Conservation (phyloP, 352 stramenopile genomes). For the Lagenidium sp. region DNA sequence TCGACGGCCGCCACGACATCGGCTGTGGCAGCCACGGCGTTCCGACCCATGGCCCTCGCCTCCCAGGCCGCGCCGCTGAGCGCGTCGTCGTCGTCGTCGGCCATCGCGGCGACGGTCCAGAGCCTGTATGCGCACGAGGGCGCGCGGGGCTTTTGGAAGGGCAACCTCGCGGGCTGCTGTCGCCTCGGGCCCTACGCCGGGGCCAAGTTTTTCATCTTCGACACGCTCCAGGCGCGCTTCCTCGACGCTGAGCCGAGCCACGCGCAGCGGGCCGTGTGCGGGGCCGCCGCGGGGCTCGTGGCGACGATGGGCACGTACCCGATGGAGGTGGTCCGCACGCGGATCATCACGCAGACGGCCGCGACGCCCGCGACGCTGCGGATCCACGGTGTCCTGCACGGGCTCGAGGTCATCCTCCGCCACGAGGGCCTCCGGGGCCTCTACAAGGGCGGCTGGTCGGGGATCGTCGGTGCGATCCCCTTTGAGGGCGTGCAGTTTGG, state of each 20-base stretch:
- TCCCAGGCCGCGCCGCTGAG: too few relatives aligned
- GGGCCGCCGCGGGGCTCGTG: conserved; percentile 49
- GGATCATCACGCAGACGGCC: conserved; percentile 62
- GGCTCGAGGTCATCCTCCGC: conserved; percentile 43
- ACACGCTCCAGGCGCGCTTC: conserved; percentile 51
- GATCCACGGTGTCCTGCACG: conserved; percentile 52
- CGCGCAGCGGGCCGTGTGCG: conserved; percentile 41
- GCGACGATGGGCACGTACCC: conserved; percentile 71
- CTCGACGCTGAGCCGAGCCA: conserved; percentile 27
- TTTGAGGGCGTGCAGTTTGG: conserved; percentile 82
- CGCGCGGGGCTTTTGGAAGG: conserved; percentile 68
- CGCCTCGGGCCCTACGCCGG: conserved; percentile 66
- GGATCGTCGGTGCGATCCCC: conserved; percentile 58
- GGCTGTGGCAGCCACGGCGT: too few relatives aligned
- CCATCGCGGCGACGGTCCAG: conserved; percentile 30
- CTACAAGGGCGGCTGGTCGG: conserved; percentile 63
- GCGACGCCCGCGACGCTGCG: conserved; percentile 19
- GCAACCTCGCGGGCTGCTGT: conserved; percentile 69
- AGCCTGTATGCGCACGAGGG: conserved; percentile 62
- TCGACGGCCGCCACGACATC: conserved; percentile 2
- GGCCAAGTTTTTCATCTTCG: conserved; percentile 77
- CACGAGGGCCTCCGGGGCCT: conserved; percentile 55
- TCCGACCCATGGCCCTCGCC: too few relatives aligned
- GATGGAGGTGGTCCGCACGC: conserved; percentile 73
- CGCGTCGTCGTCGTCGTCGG: conserved; percentile 13